Conservation (phyloP, 257 asterid genomes). For the Capsicum chinense region DNA sequence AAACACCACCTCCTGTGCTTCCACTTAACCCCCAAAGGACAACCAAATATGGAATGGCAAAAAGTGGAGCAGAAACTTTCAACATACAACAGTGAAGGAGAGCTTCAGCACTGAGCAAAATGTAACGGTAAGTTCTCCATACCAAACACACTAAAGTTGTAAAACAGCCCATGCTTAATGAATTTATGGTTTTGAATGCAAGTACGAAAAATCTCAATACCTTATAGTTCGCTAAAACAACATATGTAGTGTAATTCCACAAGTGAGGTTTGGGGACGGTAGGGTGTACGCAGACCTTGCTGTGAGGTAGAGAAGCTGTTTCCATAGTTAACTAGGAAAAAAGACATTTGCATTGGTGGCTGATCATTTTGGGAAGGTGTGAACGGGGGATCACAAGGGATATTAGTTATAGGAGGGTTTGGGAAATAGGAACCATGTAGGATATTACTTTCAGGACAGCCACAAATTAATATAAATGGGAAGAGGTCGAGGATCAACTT, state of each 20-base stretch:
- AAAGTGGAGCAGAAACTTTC: not conserved
- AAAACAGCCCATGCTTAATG: not conserved
- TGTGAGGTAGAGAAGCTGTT: not conserved
- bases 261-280: not conserved
- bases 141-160: not conserved
- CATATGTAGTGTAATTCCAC: not conserved
- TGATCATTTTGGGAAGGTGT: not conserved
- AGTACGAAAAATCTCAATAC: not conserved
- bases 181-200: not conserved
- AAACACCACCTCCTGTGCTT: not conserved
- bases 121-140: not conserved
- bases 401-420: not conserved
- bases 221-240: not conserved
- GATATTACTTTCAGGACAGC: constrained; percentile 18
- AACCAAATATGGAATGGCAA: not conserved
- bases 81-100: not conserved
- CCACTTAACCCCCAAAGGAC: not conserved
- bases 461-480: constrained; percentile 11
- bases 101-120: too few species aligned
- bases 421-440: not conserved
- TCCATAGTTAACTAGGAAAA: not conserved
- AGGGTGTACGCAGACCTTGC: not conserved
- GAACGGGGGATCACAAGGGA: not conserved
- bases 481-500: not conserved
- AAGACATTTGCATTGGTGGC: not conserved